Percentiles rank a stretch among this genome's conserved stretches.
Evolutionary conservation across 805 yeast species (phyloP).

Genomic region (Metschnikowia rubicola): DNA sequence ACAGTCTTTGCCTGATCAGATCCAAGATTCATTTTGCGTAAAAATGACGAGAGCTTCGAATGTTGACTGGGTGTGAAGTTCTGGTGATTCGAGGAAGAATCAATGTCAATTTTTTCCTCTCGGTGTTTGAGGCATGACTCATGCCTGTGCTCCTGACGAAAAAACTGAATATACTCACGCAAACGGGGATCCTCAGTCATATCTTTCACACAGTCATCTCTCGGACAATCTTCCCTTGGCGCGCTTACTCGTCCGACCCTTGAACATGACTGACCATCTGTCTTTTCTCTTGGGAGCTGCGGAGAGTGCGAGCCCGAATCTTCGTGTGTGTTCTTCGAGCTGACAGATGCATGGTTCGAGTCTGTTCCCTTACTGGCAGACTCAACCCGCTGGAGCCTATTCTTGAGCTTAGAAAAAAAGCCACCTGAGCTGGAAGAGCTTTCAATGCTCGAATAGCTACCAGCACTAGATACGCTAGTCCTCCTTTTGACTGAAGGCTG

Average conservation of each 20-base stretch:
- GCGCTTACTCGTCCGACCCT: no score
- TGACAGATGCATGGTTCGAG: neutral
- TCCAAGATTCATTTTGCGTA: constrained; percentile 24
- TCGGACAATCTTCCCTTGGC: no score
- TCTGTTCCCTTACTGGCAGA: neutral
- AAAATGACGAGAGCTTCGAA: constrained; percentile 26
- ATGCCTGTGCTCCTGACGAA: constrained; percentile 21
- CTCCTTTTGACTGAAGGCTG: constrained; percentile 16
- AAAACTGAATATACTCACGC: constrained; percentile 36
- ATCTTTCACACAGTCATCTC: neutral
- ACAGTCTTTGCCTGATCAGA: constrained; percentile 1
- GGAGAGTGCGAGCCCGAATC: no score
- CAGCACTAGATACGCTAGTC: constrained; percentile 18
- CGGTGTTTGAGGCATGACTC: constrained; percentile 5
- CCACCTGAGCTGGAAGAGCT: constrained; percentile 19
- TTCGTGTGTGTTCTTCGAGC: no score
- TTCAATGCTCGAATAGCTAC: constrained; percentile 16
- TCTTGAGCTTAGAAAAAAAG: constrained; percentile 37
- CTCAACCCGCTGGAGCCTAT: constrained; percentile 23
- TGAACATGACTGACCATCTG: no score
- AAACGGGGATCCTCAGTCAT: constrained; percentile 28
- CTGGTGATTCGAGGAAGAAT: neutral
- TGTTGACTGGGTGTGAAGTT: constrained; percentile 1
- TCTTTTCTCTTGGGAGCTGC: no score
- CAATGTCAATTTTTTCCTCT: neutral